Conservation (phyloP, 2,329 filamentous ascomycete genomes). For the Fusarium sp. region DNA sequence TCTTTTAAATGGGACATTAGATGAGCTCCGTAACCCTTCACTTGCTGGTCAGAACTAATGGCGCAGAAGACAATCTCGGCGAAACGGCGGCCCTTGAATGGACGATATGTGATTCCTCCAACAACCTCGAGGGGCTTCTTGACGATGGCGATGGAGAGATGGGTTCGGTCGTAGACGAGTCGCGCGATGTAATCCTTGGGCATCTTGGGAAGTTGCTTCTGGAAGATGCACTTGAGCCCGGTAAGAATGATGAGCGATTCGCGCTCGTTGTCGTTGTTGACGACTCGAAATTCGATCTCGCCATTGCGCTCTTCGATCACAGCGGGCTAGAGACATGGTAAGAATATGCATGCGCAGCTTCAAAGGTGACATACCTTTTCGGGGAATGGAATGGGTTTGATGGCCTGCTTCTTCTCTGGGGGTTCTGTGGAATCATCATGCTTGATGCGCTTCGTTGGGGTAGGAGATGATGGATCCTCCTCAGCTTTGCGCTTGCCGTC, state of each 20-base stretch:
- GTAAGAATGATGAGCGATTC: conserved; percentile 95
- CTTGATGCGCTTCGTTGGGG: conserved; percentile 72
- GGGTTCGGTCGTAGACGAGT: conserved; percentile 95
- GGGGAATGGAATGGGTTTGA: conserved; percentile 81
- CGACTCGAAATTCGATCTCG: conserved; percentile 95
- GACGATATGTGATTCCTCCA: conserved; percentile 94
- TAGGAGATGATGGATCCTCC: conserved; percentile 69
- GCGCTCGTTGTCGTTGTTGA: conserved; percentile 91
- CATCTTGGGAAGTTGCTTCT: conserved; percentile 99
- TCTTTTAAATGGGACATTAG: conserved; percentile 98
- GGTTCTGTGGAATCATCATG: conserved; percentile 49
- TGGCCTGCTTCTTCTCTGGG: conserved; percentile 58
- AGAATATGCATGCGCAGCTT: not conserved
- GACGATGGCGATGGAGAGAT: conserved; percentile 95
- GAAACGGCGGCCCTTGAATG: conserved; percentile 90
- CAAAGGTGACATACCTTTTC: conserved; percentile 72
- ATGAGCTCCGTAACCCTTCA: conserved; percentile 97
- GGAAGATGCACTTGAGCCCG: conserved; percentile 96
- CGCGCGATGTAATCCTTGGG: conserved; percentile 98
- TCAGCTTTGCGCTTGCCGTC: conserved; percentile 77
- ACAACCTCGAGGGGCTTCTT: conserved; percentile 97
- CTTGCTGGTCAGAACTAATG: conserved; percentile 96
- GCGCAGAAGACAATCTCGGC: conserved; percentile 99
- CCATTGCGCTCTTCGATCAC: conserved; percentile 93
- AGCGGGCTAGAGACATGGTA: conserved; percentile 66